Evolutionary conservation across 2,329 filamentous ascomycete genomes (phyloP).

Genomic region (Beauveria sp.): DNA sequence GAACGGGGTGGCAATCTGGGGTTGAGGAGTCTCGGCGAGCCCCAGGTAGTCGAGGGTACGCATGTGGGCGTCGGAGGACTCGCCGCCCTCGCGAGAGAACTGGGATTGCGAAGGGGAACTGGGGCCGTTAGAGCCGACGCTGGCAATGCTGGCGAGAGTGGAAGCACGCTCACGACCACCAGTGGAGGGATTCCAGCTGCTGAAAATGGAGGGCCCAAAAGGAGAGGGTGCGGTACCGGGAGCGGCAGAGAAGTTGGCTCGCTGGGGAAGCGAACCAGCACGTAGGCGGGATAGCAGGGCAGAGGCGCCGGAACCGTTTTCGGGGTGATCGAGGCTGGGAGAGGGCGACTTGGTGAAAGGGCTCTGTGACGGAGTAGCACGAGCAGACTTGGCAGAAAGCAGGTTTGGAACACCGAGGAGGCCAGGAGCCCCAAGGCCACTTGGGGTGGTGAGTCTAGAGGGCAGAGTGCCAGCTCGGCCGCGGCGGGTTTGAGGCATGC

Average conservation of each 20-base stretch:
- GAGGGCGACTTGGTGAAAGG: slow-evolving; percentile 67
- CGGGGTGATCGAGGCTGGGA: slow-evolving; percentile 43
- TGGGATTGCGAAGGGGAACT: slow-evolving; percentile 81
- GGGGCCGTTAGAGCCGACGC: slow-evolving; percentile 83
- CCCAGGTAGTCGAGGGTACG: slow-evolving; percentile 94
- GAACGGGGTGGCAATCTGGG: slow-evolving; percentile 67
- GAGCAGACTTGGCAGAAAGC: slow-evolving; percentile 64
- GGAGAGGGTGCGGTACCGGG: slow-evolving; percentile 50
- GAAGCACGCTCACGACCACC: slow-evolving; percentile 73
- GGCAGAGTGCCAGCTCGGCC: slow-evolving; percentile 93
- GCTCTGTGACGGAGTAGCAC: slow-evolving; percentile 78
- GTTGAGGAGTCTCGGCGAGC: slow-evolving; percentile 86
- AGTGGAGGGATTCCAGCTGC: slow-evolving; percentile 65
- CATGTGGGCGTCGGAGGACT: slow-evolving; percentile 79
- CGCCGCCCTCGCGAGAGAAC: slow-evolving; percentile 76
- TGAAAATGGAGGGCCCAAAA: slow-evolving; percentile 87
- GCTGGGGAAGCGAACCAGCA: slow-evolving; percentile 90
- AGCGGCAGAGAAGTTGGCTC: slow-evolving; percentile 57
- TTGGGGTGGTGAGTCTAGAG: slow-evolving; percentile 79
- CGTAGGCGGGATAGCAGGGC: slow-evolving; percentile 76
- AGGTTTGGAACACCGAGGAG: slow-evolving; percentile 47
- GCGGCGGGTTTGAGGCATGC: slow-evolving; percentile 62
- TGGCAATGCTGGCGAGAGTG: slow-evolving; percentile 74
- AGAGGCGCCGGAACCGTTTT: slow-evolving; percentile 57
- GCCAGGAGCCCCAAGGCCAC: slow-evolving; percentile 43